phyloP scores from a whole-genome alignment of 2,329 filamentous ascomycete species.

The Colletotrichum musae region DNA sequence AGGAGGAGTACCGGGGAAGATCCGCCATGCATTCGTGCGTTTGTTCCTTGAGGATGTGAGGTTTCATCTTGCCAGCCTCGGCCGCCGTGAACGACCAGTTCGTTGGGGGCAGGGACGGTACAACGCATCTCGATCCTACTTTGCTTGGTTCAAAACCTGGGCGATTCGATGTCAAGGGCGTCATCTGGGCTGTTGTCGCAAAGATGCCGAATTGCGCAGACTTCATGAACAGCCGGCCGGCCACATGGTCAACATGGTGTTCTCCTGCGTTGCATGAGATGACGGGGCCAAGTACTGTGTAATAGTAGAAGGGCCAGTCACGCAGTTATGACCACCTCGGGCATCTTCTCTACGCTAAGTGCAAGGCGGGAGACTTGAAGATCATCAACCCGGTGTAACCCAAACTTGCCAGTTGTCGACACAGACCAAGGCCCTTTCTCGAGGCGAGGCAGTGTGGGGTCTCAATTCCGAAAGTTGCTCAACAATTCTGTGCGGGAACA shows the following conservation, averaged over 20 bases:
- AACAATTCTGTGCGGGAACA: too few relatives aligned
- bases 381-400: neutral
- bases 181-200: too few relatives aligned
- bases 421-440: neutral
- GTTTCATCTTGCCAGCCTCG: conserved; percentile 18
- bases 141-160: too few relatives aligned
- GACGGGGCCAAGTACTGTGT: neutral
- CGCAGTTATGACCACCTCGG: neutral
- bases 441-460: conserved; percentile 14
- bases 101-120: neutral
- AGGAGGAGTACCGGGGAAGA: conserved; percentile 31
- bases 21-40: conserved; percentile 23
- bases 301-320: neutral
- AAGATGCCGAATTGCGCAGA: too few relatives aligned
- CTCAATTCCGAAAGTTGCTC: neutral
- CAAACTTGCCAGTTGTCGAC: neutral
- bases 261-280: neutral
- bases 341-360: neutral
- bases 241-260: too few relatives aligned
- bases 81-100: neutral
- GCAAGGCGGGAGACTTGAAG: neutral
- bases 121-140: too few relatives aligned
- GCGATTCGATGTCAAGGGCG: too few relatives aligned
- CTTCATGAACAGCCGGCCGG: too few relatives aligned
- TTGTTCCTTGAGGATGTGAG: neutral